Evolutionary conservation across 805 yeast species (phyloP), one percentile per base, ranked within the genome.

Genomic region (Candida qinlingensis): DNA sequence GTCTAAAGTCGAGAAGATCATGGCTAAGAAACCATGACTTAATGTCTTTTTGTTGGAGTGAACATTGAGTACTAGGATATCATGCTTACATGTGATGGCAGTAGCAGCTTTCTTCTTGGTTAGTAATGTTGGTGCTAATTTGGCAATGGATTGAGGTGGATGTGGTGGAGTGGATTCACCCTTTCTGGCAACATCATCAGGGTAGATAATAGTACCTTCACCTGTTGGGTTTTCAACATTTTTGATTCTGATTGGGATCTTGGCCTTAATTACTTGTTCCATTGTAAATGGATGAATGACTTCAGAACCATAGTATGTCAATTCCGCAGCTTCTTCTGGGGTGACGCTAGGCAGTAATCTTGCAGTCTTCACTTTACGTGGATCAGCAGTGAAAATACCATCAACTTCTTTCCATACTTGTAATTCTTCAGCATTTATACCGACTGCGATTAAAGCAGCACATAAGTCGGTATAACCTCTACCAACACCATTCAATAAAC

Each of bases 381-480:
- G 99, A 65, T 94, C 99, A 3, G 99, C 99, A 0, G 98, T 91
- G 73, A 94, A 94, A 37, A 94, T 94, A 59, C 99, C 99, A 65
- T 94, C 99, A 45, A 94, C 99, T 72, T 94, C 99, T 61, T 94
- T 94, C 99, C 99, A 94, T 44, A 94, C 88, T 71, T 94, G 99
- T 53, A 94, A 75, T 69, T 94, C 99, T 41, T 89, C 95, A 5
- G 98, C 97, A 53, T 76, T 80, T 44, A 85, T 69, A 1, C 97
- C 99, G 30, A 94, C 98, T 0, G 99, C 97, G 37, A 90, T 79
- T 61, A 94, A 75, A 1, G 98, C 99, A 19, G 99, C 99, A 74
- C 99, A 94, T 58, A 94, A 73, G 66, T 94, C 99, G 8, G 99
- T 94, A 69, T 94, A 94, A 37, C 99, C 99, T 63, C 99, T 82